phyloP scores from a whole-genome alignment of 208 protist species.

The Leishmania tropica region DNA sequence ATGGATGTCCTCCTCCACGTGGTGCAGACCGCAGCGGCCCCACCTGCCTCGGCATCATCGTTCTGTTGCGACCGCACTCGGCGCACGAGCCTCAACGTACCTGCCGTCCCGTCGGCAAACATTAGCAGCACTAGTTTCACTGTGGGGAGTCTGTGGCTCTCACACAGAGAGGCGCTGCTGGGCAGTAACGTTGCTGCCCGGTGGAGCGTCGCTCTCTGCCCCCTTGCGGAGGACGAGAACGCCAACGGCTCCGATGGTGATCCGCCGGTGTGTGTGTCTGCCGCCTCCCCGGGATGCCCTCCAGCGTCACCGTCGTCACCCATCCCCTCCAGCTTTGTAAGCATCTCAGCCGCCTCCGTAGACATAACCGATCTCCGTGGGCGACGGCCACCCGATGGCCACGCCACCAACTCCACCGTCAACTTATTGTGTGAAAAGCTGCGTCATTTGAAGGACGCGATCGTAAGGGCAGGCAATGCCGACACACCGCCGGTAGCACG shows the following conservation, averaged over 20 bases:
- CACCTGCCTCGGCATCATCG: not conserved
- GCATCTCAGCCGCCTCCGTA: not conserved
- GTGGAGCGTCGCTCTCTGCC: constrained; percentile 6
- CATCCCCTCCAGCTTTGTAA: not conserved
- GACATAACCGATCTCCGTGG: constrained; percentile 3
- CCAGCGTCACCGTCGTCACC: not conserved
- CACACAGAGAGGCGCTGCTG: not conserved
- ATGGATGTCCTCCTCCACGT: constrained; percentile 26
- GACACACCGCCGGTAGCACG: not conserved
- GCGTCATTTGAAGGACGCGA: not conserved
- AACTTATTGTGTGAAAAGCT: not conserved
- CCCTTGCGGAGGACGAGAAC: not conserved
- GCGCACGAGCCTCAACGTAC: not conserved
- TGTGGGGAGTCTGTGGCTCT: not conserved
- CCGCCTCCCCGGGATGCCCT: not conserved
- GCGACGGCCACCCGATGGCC: not conserved
- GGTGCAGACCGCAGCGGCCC: not conserved
- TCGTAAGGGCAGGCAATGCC: not conserved
- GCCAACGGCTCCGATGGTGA: not conserved
- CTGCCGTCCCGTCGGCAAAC: not conserved
- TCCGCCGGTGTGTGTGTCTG: not conserved
- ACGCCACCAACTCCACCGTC: not conserved
- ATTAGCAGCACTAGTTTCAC: not conserved
- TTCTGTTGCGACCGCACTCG: not conserved
- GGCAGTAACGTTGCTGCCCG: not conserved